Percentiles rank a stretch among this genome's conserved stretches.
phyloP scores from a whole-genome alignment of 768 basidiomycete genomes.

The Mycena albidolilacea region DNA sequence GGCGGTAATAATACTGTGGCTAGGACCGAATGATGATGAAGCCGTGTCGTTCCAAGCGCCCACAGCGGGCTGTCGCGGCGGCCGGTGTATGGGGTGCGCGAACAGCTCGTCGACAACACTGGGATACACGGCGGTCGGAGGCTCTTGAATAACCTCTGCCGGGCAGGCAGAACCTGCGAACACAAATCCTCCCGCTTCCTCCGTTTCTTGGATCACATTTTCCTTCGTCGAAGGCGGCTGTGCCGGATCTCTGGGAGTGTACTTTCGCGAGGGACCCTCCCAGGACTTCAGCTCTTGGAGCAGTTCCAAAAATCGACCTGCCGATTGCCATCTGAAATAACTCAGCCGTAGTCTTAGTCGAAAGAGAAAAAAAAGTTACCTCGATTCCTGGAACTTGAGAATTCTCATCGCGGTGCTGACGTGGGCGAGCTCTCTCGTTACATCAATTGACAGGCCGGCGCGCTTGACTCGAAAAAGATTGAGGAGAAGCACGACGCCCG shows the following conservation, averaged over 20 bases:
- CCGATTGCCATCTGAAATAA: conserved; percentile 33
- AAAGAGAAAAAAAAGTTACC: conserved; percentile 1
- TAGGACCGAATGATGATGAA: background rate
- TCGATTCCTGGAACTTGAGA: conserved; percentile 35
- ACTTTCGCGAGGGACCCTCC: conserved; percentile 35
- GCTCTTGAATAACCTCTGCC: no score
- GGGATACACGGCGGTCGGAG: background rate
- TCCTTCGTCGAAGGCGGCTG: conserved; percentile 14
- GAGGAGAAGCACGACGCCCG: conserved; percentile 61
- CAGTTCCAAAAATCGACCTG: conserved; percentile 37
- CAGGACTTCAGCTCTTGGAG: conserved; percentile 37
- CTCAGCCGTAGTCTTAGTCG: background rate
- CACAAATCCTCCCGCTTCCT: conserved; percentile 3
- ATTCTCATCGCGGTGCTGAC: conserved; percentile 57
- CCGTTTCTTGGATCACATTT: conserved; percentile 1
- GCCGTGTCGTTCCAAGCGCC: conserved; percentile 19
- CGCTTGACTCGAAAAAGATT: conserved; percentile 58
- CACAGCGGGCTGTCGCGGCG: background rate
- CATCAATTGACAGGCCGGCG: conserved; percentile 48
- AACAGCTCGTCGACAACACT: conserved; percentile 25
- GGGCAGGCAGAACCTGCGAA: conserved; percentile 4
- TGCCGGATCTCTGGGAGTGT: background rate
- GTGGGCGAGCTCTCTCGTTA: conserved; percentile 53
- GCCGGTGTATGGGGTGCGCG: background rate
- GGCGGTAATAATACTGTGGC: background rate